Base-by-base conservation (phyloP, 1,284 basidiomycete genomes). In the Tilletia horrida region DNA sequence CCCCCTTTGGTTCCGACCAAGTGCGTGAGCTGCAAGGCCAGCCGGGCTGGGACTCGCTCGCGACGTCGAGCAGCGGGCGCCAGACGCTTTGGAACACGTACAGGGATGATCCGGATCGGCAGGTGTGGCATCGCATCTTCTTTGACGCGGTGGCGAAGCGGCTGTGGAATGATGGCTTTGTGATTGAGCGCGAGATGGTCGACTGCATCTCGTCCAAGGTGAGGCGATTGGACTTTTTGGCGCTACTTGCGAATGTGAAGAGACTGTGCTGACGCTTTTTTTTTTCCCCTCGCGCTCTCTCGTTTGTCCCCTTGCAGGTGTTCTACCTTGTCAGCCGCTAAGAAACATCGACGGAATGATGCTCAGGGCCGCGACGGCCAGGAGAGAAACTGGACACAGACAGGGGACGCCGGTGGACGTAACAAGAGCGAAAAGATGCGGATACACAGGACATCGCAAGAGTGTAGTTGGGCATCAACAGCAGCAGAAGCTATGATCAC, bases 151-250 rank as follows among this genome's bases (percentile, higher is more conserved):
- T 59, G 8, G 55, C 55, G 31, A 59, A 59, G 55, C 27, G 55
- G 55, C 55, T 59, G 8, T 59, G 55, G 55, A 59, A 25, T 18
- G 55, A 59, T 40, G 55, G 55, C 27, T 59, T 59, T 40, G 55
- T 59, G 13, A 59, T 59, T 40, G 55, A 59, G 31, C 27, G 55
- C 13, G 55, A 59, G 31, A 59, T 59, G 55, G 55, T 59, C 1
- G 55, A 59, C 21, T 59, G 55, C 27, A 59, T 59, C 55, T 59
- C 55, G 29, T 59, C 55, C 55, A 59, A 59, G 55, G 55, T 59
- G 55, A 59, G 55, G 18, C n/a, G 16, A 4, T 6, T 16, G 16
- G 4, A 16, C 27, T 52, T 27, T 6, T 21, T 16, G 47, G 47
- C 7, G 3, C n/a, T n/a, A n/a, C n/a, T 2, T 48, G 11, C 47